Evolutionary conservation across 306 rosid genomes (phyloP), one percentile per base, ranked within the genome.

Genomic region (Vigna nakashimae): DNA sequence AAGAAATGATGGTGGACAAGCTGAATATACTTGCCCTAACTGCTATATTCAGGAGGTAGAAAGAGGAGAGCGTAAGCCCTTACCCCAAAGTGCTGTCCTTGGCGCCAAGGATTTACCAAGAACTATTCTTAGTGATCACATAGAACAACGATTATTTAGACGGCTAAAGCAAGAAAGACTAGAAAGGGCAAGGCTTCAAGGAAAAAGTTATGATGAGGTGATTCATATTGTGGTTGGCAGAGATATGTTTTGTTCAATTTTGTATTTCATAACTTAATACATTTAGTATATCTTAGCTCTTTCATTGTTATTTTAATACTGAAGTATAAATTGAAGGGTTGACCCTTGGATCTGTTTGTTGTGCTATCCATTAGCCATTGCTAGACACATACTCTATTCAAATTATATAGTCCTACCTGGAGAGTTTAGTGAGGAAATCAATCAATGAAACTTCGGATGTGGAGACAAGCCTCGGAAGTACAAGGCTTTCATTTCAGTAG

Each of bases 1-100:
- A 80, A 91, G 97, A 82, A 93, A 96, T 88, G 97, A 89, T 68
- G 97, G 98, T 62, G 99, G 99, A 55, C 97, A 96, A 84, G 98
- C 96, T 60, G 98, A 92, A 59, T 96, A 96, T 85, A 96, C 98
- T 48, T 96, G 99, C 85, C 99, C 99, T 76, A 88, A 96, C 80
- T 92, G 99, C 74, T 91, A 91, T 73, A 84, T 90, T 73, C 76
- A 85, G 82, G 99, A 96, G 87, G 87, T 96, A 63, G 97, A 92
- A 82, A 86, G 93, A 77, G 99, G 99, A 81, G 99, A 92, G 82
- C 98, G 99, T 63, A 88, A 77, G 79, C 98, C 98, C 63, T 90
- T 96, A 75, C 99, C 94, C 48, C 96, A 91, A 76, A 93, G 89
- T 90, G 97, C 99, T 86, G 97, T 96, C 84, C 97, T 96, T 82